Conservation (phyloP, 305 asterid species). For the Caryopteris hybrid region DNA sequence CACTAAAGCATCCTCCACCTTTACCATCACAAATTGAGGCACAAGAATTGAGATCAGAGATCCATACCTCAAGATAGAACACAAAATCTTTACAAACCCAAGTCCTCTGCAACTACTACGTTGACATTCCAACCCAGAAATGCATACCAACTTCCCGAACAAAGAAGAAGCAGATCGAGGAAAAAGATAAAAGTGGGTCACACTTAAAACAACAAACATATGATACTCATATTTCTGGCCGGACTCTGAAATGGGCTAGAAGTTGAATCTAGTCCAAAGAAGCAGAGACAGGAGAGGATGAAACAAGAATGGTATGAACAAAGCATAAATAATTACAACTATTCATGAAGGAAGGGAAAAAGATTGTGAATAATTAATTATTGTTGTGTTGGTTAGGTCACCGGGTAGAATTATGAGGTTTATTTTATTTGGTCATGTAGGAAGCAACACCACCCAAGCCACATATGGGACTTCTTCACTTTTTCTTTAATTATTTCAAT, state of each 20-base stretch:
- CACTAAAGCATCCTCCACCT: slow-evolving; percentile 13
- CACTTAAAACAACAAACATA: slow-evolving; percentile 16
- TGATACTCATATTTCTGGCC: slow-evolving; percentile 6
- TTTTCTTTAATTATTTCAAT: neutral
- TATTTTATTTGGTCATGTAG: slow-evolving; percentile 19
- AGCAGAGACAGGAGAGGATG: slow-evolving; percentile 19
- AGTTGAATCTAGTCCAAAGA: slow-evolving; percentile 33
- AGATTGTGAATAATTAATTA: slow-evolving; percentile 15
- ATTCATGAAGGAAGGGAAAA: neutral
- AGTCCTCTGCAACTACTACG: slow-evolving; percentile 4
- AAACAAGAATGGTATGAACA: slow-evolving; percentile 11
- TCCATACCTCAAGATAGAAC: slow-evolving; percentile 25
- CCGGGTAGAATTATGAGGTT: slow-evolving; percentile 21
- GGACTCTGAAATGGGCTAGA: slow-evolving; percentile 29
- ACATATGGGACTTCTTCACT: slow-evolving; percentile 10
- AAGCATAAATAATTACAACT: neutral
- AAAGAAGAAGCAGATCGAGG: slow-evolving; percentile 27
- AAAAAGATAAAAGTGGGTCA: slow-evolving; percentile 21
- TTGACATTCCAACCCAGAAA: slow-evolving; percentile 7
- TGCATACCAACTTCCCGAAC: slow-evolving; percentile 4
- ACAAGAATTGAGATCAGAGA: slow-evolving; percentile 31
- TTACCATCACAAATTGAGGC: slow-evolving; percentile 16
- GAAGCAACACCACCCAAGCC: slow-evolving; percentile 12
- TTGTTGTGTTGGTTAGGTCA: slow-evolving; percentile 25
- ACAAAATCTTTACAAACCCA: slow-evolving; percentile 2